Evolutionary conservation across 2,329 filamentous ascomycete genomes (phyloP).

Genomic region (Aspergillus pseudonomiae): DNA sequence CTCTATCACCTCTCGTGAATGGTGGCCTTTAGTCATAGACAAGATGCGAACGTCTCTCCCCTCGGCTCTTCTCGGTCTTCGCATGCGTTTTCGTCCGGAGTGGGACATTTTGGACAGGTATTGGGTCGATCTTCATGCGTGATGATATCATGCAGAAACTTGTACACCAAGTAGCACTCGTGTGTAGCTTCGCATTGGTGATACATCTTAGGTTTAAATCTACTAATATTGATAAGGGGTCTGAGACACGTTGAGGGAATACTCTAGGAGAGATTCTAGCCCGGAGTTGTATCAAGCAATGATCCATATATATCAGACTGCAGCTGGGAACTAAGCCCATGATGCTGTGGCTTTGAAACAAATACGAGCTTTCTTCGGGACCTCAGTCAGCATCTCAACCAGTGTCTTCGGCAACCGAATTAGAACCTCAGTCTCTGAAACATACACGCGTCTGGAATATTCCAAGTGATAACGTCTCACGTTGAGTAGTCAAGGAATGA

Average conservation of each 20-base stretch:
- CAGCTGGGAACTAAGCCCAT: neutral
- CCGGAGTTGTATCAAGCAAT: neutral
- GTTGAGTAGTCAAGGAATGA: neutral
- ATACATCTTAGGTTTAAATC: fast-evolving
- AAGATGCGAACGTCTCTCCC: neutral
- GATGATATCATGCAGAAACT: neutral
- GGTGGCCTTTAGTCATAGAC: too few relatives aligned
- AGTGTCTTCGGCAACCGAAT: neutral
- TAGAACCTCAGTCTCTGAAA: neutral
- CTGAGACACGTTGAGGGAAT: neutral
- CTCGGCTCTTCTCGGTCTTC: neutral
- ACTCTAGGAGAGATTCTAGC: too few relatives aligned
- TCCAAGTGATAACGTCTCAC: neutral
- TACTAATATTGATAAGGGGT: neutral
- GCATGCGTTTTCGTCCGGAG: neutral
- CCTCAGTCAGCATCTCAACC: neutral
- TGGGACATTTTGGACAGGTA: neutral
- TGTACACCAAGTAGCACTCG: neutral
- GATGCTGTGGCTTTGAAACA: neutral
- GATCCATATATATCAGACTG: neutral
- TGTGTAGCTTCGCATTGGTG: neutral
- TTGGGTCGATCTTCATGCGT: neutral
- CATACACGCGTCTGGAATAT: neutral
- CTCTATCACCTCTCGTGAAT: neutral
- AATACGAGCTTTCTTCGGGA: neutral